Percentiles rank a stretch among this genome's conserved stretches.
Conservation (phyloP, 257 asterid genomes). For the Nicotiana sylvestris region DNA sequence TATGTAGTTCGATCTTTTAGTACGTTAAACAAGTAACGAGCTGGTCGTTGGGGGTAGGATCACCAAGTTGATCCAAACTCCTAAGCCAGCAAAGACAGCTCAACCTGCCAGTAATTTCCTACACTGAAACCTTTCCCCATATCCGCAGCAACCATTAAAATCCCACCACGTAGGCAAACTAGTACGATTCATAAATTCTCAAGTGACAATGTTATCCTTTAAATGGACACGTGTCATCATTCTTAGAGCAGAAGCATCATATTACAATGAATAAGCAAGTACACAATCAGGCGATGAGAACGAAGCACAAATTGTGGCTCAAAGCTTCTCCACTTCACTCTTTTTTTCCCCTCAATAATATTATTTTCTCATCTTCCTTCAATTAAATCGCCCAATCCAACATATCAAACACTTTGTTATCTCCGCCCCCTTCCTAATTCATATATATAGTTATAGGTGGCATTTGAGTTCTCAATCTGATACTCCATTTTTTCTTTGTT, state of each 20-base stretch:
- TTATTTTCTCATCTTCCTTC: neutral
- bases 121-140: too few species aligned
- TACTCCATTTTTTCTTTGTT: neutral
- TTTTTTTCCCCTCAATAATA: neutral
- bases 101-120: neutral
- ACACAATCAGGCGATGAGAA: neutral
- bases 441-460: neutral
- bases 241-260: neutral
- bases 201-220: neutral
- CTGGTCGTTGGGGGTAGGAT: neutral
- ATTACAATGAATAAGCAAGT: neutral
- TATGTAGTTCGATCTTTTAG: too few species aligned
- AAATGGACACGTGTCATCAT: neutral
- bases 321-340: neutral
- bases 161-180: too few species aligned
- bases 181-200: too few species aligned
- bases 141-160: too few species aligned
- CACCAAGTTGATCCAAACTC: neutral
- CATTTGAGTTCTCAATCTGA: neutral
- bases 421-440: neutral
- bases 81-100: neutral
- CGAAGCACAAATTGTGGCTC: neutral
- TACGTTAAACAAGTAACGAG: neutral
- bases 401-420: neutral
- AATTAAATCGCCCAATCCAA: neutral